Conservation (phyloP, 139 green algal species). For the Volvox africanus region DNA sequence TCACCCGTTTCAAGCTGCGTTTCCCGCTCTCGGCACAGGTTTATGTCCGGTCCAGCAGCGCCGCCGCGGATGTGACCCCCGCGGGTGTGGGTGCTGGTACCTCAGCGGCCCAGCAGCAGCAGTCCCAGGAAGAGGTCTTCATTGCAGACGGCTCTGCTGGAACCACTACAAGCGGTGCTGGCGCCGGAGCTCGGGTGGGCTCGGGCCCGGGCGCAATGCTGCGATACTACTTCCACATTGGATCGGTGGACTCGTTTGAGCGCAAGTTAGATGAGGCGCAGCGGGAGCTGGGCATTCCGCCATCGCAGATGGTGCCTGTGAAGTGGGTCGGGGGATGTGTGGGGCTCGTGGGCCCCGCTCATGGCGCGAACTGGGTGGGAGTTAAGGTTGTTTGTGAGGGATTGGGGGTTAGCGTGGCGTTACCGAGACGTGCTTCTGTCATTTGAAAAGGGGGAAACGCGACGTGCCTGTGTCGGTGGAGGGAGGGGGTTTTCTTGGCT, state of each 20-base stretch:
- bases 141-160: background rate
- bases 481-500: too few species aligned
- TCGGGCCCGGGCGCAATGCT: background rate
- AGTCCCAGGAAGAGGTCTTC: conserved; percentile 14
- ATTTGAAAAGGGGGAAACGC: too few species aligned
- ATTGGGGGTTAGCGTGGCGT: too few species aligned
- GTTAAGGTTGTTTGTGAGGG: too few species aligned
- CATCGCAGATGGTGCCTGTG: conserved; percentile 62
- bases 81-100: conserved; percentile 10
- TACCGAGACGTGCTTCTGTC: too few species aligned
- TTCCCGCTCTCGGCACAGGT: background rate
- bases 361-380: too few species aligned
- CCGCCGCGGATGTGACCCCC: background rate
- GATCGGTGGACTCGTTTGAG: conserved; percentile 95
- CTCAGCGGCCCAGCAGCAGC: conserved; percentile 58
- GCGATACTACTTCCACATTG: conserved; percentile 97
- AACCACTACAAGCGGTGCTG: background rate
- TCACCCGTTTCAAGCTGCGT: background rate
- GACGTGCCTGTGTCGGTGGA: too few species aligned
- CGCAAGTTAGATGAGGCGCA: conserved; percentile 96
- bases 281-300: conserved; percentile 64
- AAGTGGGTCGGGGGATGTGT: conserved; percentile 61
- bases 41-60: background rate
- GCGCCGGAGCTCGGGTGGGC: background rate
- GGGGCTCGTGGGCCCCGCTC: too few species aligned